phyloP scores from a whole-genome alignment of 2,329 filamentous ascomycete genomes.

The Diaporthe humulicola region DNA sequence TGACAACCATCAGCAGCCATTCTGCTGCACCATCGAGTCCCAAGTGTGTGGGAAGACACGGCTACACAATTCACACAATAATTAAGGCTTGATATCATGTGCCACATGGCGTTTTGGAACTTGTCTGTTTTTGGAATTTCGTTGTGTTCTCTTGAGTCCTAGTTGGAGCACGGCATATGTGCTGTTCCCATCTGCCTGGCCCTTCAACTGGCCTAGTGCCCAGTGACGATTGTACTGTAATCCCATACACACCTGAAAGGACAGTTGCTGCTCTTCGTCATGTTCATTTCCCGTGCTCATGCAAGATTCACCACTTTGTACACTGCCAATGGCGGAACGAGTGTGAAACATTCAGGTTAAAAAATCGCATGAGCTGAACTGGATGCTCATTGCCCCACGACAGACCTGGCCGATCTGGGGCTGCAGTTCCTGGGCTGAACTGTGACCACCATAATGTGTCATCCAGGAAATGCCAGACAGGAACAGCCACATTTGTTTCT shows the following conservation, averaged over 20 bases:
- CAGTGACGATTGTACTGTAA: neutral
- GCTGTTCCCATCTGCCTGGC: constrained; percentile 3
- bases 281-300: neutral
- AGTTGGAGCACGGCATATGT: neutral
- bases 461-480: neutral
- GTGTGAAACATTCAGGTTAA: neutral
- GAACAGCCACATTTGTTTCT: neutral
- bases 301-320: neutral
- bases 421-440: neutral
- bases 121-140: neutral
- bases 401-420: neutral
- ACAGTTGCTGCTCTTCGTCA: neutral
- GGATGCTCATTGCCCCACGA: neutral
- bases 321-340: neutral
- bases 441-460: neutral
- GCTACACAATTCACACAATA: neutral
- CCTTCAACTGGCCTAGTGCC: too few relatives aligned
- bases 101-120: neutral
- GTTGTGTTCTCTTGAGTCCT: neutral
- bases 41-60: neutral
- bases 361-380: neutral
- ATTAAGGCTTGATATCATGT: too few relatives aligned
- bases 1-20: neutral
- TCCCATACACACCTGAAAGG: neutral
- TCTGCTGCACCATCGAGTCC: too few relatives aligned